phyloP scores from a whole-genome alignment of 2,329 filamentous ascomycete species.

The Sporothrix dimorphospora region DNA sequence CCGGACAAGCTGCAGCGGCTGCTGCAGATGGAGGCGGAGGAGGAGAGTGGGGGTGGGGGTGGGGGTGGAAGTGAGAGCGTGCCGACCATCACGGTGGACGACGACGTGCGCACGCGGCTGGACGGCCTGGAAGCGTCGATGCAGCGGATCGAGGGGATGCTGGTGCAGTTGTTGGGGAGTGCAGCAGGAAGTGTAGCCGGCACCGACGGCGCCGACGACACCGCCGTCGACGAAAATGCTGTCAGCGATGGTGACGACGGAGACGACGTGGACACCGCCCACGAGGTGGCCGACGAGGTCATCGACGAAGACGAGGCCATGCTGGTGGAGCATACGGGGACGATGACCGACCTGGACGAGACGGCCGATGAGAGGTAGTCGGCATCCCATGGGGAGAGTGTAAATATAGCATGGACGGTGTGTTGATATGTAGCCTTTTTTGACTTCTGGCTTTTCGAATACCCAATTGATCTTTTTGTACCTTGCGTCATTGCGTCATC shows the following conservation, averaged over 20 bases:
- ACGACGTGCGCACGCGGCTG: constrained; percentile 49
- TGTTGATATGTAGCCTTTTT: background rate
- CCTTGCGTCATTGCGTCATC: background rate
- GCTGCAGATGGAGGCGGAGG: constrained; percentile 42
- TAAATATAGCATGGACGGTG: background rate
- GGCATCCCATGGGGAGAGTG: too few species aligned
- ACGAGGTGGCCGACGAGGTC: constrained; percentile 28
- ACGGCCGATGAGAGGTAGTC: constrained; percentile 30
- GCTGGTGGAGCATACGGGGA: constrained; percentile 32
- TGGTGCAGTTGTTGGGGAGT: constrained; percentile 36
- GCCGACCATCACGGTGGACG: background rate
- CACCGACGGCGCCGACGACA: background rate
- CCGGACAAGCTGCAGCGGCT: constrained; percentile 54
- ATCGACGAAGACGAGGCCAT: constrained; percentile 31
- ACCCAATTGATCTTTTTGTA: constrained; percentile 12
- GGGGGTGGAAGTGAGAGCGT: background rate
- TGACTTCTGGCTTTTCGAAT: background rate
- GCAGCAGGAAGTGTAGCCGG: constrained; percentile 51
- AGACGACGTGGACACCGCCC: background rate
- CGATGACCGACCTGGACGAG: constrained; percentile 33
- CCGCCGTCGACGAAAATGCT: background rate
- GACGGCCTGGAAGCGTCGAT: constrained; percentile 55
- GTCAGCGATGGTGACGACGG: background rate
- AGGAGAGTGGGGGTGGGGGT: background rate
- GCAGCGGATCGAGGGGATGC: constrained; percentile 42